These are phyloP conservation scores for Tuber brumale DNA, from an alignment of 495 filamentous ascomycete genomes.

Conservation along the genomic window DNA sequence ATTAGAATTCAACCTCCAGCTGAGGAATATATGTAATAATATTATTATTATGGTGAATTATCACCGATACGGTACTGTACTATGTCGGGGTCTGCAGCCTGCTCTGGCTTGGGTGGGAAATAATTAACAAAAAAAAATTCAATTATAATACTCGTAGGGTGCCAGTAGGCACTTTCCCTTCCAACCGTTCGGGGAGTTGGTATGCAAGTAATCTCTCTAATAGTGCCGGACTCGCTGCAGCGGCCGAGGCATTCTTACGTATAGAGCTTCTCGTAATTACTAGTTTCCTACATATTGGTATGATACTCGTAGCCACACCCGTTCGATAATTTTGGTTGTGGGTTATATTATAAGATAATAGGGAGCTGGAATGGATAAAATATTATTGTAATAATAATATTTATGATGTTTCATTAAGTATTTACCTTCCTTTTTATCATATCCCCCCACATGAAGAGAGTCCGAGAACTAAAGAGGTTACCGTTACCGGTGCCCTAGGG, in stretches of 20 bases:
- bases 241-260: no score
- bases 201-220: background rate
- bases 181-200: background rate
- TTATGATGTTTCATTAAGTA: background rate
- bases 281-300: no score
- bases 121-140: background rate
- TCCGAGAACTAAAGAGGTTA: background rate
- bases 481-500: background rate
- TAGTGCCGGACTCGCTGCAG: no score
- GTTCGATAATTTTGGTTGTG: no score
- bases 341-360: no score
- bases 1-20: background rate
- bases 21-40: background rate
- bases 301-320: no score
- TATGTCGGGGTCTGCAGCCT: background rate
- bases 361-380: background rate
- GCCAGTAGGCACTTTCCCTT: background rate
- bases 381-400: background rate
- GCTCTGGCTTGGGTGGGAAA: background rate
- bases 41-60: background rate
- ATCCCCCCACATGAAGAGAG: background rate
- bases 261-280: no score
- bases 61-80: background rate
- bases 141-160: no score
- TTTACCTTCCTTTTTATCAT: background rate